Conservation (phyloP, 169 alveolate species). For the Plasmodium knowlesi region DNA sequence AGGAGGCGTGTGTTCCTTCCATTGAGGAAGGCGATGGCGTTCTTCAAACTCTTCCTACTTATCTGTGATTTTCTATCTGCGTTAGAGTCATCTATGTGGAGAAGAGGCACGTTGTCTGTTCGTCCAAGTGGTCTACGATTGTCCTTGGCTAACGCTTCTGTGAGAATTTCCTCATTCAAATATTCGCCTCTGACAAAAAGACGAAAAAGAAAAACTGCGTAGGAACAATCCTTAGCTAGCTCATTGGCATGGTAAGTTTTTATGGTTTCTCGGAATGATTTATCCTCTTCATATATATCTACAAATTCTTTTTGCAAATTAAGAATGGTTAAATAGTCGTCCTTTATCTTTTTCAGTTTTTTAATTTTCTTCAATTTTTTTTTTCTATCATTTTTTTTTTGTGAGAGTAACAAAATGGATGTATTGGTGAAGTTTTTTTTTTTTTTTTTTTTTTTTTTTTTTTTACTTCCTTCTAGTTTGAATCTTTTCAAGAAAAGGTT, state of each 20-base stretch:
- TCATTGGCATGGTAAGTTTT: slow-evolving; percentile 1
- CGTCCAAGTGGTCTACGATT: too few species aligned
- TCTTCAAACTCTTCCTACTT: neutral
- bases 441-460: neutral
- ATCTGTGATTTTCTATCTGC: neutral
- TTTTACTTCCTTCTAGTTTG: slow-evolving; percentile 1
- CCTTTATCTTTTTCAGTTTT: neutral
- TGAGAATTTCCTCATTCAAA: neutral
- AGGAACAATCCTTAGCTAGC: slow-evolving; percentile 21
- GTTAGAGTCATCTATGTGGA: neutral
- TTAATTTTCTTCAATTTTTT: neutral
- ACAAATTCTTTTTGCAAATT: slow-evolving; percentile 27
- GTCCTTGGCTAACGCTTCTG: neutral
- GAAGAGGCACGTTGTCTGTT: neutral
- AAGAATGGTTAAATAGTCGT: slow-evolving; percentile 25
- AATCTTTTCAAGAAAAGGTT: neutral
- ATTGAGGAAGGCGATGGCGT: slow-evolving; percentile 2
- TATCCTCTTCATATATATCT: slow-evolving; percentile 25
- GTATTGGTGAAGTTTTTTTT: neutral
- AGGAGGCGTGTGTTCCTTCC: slow-evolving; percentile 29
- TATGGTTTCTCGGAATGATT: slow-evolving; percentile 5
- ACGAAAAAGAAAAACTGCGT: slow-evolving; percentile 10
- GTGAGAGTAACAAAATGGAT: neutral
- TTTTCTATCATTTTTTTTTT: neutral
- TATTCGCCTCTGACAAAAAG: slow-evolving; percentile 23